These are phyloP conservation scores for Gossypium trilobum DNA, from an alignment of 441 rosid genomes.

Conservation along the genomic window DNA sequence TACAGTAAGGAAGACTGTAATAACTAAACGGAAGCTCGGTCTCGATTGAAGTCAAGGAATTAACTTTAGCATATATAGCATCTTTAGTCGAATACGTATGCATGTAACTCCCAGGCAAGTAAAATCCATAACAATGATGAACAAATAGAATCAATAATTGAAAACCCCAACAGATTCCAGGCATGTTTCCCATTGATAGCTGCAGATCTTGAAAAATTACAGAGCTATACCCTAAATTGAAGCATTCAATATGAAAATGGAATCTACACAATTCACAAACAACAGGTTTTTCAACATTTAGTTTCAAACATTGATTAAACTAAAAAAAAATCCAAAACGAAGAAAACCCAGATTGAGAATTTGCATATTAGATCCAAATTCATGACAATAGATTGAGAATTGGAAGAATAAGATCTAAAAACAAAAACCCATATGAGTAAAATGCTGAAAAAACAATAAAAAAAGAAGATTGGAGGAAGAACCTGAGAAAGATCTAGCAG, in stretches of 20 bases:
- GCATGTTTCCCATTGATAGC: constrained; percentile 29
- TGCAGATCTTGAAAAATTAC: constrained; percentile 3
- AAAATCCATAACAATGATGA: constrained; percentile 51
- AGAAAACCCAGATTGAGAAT: background rate
- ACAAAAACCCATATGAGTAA: background rate
- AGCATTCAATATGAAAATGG: background rate
- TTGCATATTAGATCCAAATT: background rate
- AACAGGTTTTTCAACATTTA: background rate
- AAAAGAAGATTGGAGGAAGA: background rate
- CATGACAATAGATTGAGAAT: background rate
- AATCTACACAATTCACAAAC: constrained; percentile 1
- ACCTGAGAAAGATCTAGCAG: constrained; percentile 6
- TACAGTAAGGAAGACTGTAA: constrained; percentile 77
- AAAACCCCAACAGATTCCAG: constrained; percentile 31
- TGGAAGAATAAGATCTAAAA: background rate
- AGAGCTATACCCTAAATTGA: background rate
- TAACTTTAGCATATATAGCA: constrained; percentile 56
- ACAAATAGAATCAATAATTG: constrained; percentile 35
- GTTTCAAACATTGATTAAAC: background rate
- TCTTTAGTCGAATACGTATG: constrained; percentile 53
- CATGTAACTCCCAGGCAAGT: constrained; percentile 85
- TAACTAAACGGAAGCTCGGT: constrained; percentile 85
- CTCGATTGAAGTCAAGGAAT: constrained; percentile 82
- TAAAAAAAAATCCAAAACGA: background rate
- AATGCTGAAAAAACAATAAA: background rate